These are phyloP conservation scores for Rhazya stricta DNA, from an alignment of 257 asterid species.

Conservation along the genomic window DNA sequence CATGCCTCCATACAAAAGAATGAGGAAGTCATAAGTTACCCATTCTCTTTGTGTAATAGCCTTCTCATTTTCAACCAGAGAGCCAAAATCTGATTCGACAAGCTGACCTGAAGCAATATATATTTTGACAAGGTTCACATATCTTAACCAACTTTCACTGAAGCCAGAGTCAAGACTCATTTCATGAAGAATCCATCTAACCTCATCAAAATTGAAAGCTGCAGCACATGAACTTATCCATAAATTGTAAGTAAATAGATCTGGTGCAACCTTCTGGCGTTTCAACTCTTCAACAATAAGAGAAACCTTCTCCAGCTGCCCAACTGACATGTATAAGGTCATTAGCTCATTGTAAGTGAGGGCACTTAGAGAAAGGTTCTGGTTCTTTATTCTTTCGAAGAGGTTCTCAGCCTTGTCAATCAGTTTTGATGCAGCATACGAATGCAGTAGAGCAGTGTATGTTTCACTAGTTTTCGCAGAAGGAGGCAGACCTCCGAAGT, in stretches of 20 bases:
- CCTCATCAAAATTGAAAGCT: constrained; percentile 59
- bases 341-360: constrained; percentile 86
- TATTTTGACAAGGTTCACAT: constrained; percentile 53
- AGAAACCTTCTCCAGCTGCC: constrained; percentile 74
- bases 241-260: constrained; percentile 75
- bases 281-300: constrained; percentile 54
- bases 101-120: constrained; percentile 56
- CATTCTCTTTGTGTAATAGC: constrained; percentile 67
- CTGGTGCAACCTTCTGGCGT: constrained; percentile 49
- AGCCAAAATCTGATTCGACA: constrained; percentile 39
- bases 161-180: constrained; percentile 46
- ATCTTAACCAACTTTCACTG: constrained; percentile 62
- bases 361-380: constrained; percentile 55
- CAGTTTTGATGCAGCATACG: constrained; percentile 61
- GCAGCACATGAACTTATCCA: constrained; percentile 87
- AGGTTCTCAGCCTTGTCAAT: constrained; percentile 70
- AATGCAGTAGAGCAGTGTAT: constrained; percentile 91
- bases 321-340: constrained; percentile 81
- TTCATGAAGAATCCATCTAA: constrained; percentile 53
- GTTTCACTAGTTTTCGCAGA: constrained; percentile 68
- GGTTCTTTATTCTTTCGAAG: constrained; percentile 48
- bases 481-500: constrained; percentile 70
- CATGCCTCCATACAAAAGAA: constrained; percentile 65
- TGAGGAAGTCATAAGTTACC: constrained; percentile 77
- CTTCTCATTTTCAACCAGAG: constrained; percentile 65